A percentile compares a stretch with the other conserved stretches of the same genome.
Evolutionary conservation across 805 yeast genomes (phyloP).

Genomic region (Debaryomyces tyrocola): DNA sequence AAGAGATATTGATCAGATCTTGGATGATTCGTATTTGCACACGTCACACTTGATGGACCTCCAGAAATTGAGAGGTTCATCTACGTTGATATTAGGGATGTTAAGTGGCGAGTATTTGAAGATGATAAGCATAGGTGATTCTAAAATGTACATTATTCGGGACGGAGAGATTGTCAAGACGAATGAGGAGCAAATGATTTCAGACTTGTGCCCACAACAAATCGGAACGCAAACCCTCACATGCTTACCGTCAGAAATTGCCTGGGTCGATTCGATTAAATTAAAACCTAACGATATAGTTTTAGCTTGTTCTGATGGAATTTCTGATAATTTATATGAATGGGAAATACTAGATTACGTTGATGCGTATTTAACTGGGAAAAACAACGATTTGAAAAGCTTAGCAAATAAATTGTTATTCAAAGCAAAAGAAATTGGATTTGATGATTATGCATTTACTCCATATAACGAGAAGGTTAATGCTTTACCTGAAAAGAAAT

Average conservation of each 20-base stretch:
- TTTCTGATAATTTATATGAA: constrained; percentile 51
- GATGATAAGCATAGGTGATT: constrained; percentile 54
- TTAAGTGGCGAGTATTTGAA: constrained; percentile 47
- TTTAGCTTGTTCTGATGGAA: constrained; percentile 53
- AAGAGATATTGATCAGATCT: constrained; percentile 40
- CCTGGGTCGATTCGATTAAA: constrained; percentile 44
- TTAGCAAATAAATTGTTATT: constrained; percentile 42
- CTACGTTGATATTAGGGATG: constrained; percentile 50
- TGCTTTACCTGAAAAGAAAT: constrained; percentile 32
- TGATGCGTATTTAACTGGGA: constrained; percentile 27
- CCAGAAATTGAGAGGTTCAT: constrained; percentile 47
- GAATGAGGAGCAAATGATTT: constrained; percentile 48
- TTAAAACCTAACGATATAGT: constrained; percentile 43
- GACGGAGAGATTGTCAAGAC: constrained; percentile 42
- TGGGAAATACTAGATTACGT: constrained; percentile 45
- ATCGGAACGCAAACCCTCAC: constrained; percentile 51
- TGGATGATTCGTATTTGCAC: constrained; percentile 50
- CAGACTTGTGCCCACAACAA: constrained; percentile 51
- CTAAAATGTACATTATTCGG: constrained; percentile 48
- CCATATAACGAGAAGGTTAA: constrained; percentile 55
- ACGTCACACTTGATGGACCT: constrained; percentile 52
- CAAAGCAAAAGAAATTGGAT: constrained; percentile 49
- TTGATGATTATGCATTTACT: constrained; percentile 51
- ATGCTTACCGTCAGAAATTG: constrained; percentile 47
- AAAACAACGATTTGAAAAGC: constrained; percentile 33